Conservation (phyloP, 768 basidiomycete species). For the Tulasnella sp. region DNA sequence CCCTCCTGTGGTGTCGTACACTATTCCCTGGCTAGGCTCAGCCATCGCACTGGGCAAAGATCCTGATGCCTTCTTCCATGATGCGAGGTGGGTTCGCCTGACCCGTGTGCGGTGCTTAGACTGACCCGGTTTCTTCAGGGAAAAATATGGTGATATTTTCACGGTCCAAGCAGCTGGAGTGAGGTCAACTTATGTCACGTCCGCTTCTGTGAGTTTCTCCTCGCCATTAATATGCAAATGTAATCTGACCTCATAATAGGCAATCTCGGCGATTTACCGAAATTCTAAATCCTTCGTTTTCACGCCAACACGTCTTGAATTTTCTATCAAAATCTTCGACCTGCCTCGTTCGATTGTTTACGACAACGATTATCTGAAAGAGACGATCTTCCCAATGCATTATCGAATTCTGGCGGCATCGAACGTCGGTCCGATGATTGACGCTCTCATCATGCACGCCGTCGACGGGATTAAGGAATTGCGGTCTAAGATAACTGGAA, state of each 20-base stretch:
- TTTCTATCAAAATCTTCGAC: conserved; percentile 17
- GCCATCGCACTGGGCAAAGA: conserved; percentile 26
- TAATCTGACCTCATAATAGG: conserved; percentile 2
- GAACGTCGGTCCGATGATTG: conserved; percentile 3
- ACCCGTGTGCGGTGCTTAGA: background rate
- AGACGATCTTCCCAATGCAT: conserved; percentile 14
- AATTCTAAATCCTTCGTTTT: conserved; percentile 32
- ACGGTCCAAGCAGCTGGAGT: conserved; percentile 22
- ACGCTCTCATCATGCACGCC: background rate
- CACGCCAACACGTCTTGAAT: conserved; percentile 2
- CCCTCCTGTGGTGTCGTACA: conserved; percentile 25
- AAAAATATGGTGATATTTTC: conserved; percentile 25
- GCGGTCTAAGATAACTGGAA: background rate
- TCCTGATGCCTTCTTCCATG: conserved; percentile 32
- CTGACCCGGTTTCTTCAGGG: background rate
- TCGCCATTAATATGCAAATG: background rate
- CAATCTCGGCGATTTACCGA: conserved; percentile 22
- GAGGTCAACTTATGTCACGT: conserved; percentile 21
- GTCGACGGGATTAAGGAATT: background rate
- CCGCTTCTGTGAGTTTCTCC: conserved; percentile 8
- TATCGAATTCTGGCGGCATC: conserved; percentile 11
- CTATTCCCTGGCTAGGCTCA: conserved; percentile 29
- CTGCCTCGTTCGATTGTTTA: conserved; percentile 16
- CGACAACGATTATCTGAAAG: background rate
- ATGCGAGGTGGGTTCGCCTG: conserved; percentile 1